phyloP scores from a whole-genome alignment of 1,284 basidiomycete species.

The Cryptococcus sp. region DNA sequence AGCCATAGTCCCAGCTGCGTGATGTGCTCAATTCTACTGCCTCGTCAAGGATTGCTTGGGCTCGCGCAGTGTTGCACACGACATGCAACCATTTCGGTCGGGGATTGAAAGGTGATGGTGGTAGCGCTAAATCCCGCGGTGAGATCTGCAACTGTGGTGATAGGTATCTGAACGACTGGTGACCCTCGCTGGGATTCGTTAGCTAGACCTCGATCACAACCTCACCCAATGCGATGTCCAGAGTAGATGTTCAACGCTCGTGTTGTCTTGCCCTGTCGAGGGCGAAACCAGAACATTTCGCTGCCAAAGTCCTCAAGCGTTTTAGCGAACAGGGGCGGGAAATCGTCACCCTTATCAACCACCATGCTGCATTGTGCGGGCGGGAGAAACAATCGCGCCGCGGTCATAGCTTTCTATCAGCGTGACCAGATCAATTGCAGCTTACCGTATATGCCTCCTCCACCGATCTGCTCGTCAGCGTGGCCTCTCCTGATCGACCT shows the following conservation, averaged over 20 bases:
- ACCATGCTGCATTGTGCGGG: constrained; percentile 70
- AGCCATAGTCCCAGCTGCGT: constrained; percentile 61
- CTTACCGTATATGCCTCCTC: constrained; percentile 80
- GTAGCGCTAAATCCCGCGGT: constrained; percentile 64
- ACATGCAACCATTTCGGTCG: constrained; percentile 73
- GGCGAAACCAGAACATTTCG: constrained; percentile 80
- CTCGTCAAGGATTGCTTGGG: constrained; percentile 67
- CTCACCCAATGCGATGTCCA: constrained; percentile 70
- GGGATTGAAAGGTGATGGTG: constrained; percentile 55
- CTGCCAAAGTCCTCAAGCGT: constrained; percentile 66
- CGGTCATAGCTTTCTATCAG: constrained; percentile 30
- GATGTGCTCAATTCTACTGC: constrained; percentile 54
- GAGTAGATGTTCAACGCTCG: constrained; percentile 75
- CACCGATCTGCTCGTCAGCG: constrained; percentile 70
- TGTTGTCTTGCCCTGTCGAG: constrained; percentile 65
- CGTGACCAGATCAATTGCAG: neutral
- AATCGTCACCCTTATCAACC: constrained; percentile 79
- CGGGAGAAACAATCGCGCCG: constrained; percentile 39
- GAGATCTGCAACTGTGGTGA: constrained; percentile 71
- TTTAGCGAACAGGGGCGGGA: constrained; percentile 63
- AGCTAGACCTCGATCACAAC: neutral
- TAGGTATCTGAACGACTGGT: constrained; percentile 75
- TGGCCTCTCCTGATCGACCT: constrained; percentile 7
- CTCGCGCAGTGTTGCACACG: constrained; percentile 77
- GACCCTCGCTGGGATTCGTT: constrained; percentile 35